Conservation (phyloP, 106 monocot species). For the Gastrodia elata region DNA sequence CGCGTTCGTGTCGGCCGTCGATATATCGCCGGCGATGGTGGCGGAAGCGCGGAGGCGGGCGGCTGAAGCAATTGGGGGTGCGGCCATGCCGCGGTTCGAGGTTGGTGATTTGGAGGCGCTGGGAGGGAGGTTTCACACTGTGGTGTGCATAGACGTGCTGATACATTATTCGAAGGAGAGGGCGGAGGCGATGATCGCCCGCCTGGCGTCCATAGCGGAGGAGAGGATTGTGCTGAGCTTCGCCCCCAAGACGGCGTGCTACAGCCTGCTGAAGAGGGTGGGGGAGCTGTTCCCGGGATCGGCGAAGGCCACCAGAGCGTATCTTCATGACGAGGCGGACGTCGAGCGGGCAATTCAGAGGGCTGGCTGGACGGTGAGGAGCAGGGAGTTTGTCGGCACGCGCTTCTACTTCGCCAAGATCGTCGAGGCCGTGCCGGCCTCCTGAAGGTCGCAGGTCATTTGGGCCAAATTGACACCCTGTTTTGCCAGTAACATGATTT, state of each 20-base stretch:
- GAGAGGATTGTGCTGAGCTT: conserved; percentile 64
- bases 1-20: conserved; percentile 63
- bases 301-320: conserved; percentile 95
- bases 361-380: conserved; percentile 68
- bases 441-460: no score
- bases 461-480: no score
- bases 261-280: conserved; percentile 63
- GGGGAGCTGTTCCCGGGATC: conserved; percentile 94
- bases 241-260: conserved; percentile 80
- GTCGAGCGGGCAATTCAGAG: conserved; percentile 71
- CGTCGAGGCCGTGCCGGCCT: conserved; percentile 65
- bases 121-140: conserved; percentile 66
- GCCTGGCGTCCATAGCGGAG: conserved; percentile 85
- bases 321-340: conserved; percentile 77
- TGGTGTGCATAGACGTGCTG: conserved; percentile 85
- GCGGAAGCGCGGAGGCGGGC: conserved; percentile 61
- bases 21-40: conserved; percentile 93
- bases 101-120: conserved; percentile 80
- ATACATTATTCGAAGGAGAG: conserved; percentile 88
- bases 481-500: no score
- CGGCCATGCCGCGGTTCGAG: conserved; percentile 49
- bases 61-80: conserved; percentile 10
- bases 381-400: conserved; percentile 51
- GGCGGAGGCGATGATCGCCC: conserved; percentile 85
- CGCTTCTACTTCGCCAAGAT: conserved; percentile 92